Evolutionary conservation across 2,329 filamentous ascomycete genomes (phyloP), one percentile per base, ranked within the genome.

Genomic region (Penicillium janthinellum): DNA sequence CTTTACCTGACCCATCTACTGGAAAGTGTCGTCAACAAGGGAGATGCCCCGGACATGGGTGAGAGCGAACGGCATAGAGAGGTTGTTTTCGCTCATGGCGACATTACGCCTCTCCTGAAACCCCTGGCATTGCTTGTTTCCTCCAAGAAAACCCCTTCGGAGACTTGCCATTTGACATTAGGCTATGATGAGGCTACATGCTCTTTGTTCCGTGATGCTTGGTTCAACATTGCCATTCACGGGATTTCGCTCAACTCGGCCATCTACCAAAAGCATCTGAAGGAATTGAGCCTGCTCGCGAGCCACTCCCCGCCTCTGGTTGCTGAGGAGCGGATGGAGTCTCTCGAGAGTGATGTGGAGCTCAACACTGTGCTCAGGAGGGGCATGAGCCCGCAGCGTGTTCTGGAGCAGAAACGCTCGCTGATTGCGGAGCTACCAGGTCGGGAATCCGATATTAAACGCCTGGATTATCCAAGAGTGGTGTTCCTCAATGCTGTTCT

Each of bases 201-300:
- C 62, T 85, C 86, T 28, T 79, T 96, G 58, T 85, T 95, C 66
- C 88, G 94, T 54, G 93, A 99, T 81, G 91, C 92, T 5, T 99
- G 95, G 95, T 98, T 97, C 79, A 99, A 99, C 70, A 92, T 98
- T 63, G 91, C 93, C 22, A 90, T 96, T 0, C 95, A 99, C 74
- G 95, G 93, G 4, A 96, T 98, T 73, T 89, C 88, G 10, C 83
- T 89, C 11, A 84, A 85, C 15, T 94, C 92, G 0, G 84, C 88
- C 15, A 85, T 90, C 56, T 90, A 89, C 17, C 89, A 88, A 72
- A 85, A 86, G 65, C 87, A 96, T 68, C 77, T 88, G 52, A 84
- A 89, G 58, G 92, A 97, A 71, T 82, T 99, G 20, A 87, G 90
- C 25, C 82, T 91, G 38, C 88, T 99, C 72, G 94, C 96, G 1